Evolutionary conservation across 306 rosid genomes (phyloP).

Genomic region (Castanea sativa): DNA sequence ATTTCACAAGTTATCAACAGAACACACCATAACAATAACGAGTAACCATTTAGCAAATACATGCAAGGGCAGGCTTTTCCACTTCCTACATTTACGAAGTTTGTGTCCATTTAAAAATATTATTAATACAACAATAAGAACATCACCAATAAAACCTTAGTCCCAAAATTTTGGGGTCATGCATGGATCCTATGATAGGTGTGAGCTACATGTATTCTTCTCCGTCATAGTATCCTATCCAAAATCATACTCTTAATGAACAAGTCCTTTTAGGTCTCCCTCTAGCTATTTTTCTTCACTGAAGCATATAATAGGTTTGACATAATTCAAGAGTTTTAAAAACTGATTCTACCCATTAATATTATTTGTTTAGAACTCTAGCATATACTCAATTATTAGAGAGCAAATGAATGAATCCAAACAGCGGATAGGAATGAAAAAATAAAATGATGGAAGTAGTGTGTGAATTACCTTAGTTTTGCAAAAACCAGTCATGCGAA

Average conservation of each 20-base stretch:
- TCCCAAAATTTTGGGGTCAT: too few relatives aligned
- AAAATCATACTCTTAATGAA: too few relatives aligned
- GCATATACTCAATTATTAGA: neutral
- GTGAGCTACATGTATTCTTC: too few relatives aligned
- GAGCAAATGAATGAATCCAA: neutral
- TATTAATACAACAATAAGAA: neutral
- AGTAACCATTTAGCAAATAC: neutral
- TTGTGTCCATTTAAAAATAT: neutral
- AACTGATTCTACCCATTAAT: neutral
- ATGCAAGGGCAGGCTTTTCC: neutral
- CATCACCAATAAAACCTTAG: too few relatives aligned
- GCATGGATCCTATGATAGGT: too few relatives aligned
- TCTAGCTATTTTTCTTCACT: too few relatives aligned
- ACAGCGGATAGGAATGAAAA: too few relatives aligned
- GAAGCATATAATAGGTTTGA: neutral
- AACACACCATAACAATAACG: constrained; percentile 11
- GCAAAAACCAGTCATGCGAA: constrained; percentile 98
- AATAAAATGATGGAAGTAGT: too few relatives aligned
- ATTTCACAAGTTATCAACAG: neutral
- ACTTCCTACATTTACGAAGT: neutral
- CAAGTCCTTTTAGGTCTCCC: too few relatives aligned
- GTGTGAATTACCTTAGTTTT: constrained; percentile 68
- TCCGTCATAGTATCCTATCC: too few relatives aligned
- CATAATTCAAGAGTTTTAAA: neutral
- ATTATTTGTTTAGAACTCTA: neutral